Evolutionary conservation across 2,329 filamentous ascomycete species (phyloP), one percentile per base, ranked within the genome.

Genomic region (Botrytis sinoallii): DNA sequence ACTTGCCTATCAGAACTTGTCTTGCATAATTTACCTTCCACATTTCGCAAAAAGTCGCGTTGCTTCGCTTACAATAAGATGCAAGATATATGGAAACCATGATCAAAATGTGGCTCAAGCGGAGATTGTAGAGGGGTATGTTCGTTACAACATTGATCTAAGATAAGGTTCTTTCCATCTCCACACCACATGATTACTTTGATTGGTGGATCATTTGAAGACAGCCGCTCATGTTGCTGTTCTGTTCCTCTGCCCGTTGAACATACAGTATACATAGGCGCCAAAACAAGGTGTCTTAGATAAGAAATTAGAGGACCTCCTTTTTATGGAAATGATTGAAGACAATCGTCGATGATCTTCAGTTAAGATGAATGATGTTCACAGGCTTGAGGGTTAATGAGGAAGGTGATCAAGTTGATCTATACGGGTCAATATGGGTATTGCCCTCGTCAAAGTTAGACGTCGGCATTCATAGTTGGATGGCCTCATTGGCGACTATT

Each of bases 251-350:
- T 40, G 35, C 48, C 20, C 35, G 46, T 57, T 40, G 35, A 57
- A 40, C 32, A 40, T 40, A 32, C 46, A 32, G 20, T 55, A 32
- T 29, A 44, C n/a, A 69, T 69, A 73, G 32, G 55, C 64, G 71
- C 71, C 35, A 61, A 44, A 68, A 69, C 71, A 48, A 35, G 64
- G 64, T n/a, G 63, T 1, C 20, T 38, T 1, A 73, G 71, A 73
- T 73, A 73, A 73, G 71, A 55, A 69, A 73, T 61, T 32, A 46
- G n/a, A 61, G 55, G 64, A 69, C 64, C 71, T 73, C 64, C 71
- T 69, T 57, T 69, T 73, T 73, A 61, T 59, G 71, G 64, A 42
- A 73, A 63, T 35, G 12, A 35, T 29, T 61, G 6, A 61, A 68
- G 35, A 14, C 38, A 61, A 57, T 72, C 40, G n/a, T 61, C 63